Conservation (phyloP, 345 rosid genomes). For the Lepidium sativum region DNA sequence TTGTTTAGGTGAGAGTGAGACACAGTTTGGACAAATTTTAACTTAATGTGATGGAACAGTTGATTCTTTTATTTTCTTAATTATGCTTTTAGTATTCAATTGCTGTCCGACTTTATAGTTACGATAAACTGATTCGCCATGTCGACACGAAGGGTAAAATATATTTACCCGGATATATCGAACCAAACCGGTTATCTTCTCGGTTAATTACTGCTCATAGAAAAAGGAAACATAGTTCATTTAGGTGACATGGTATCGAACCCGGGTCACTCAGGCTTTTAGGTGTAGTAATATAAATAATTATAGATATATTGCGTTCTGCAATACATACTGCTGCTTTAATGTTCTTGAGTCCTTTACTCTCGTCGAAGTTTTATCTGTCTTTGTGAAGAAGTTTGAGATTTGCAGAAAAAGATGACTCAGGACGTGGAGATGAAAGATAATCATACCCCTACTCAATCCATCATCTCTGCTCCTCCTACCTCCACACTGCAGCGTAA, state of each 20-base stretch:
- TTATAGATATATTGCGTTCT: too few relatives aligned
- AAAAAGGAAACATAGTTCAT: too few relatives aligned
- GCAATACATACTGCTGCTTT: too few relatives aligned
- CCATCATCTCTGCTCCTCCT: slow-evolving; percentile 36
- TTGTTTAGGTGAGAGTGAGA: slow-evolving; percentile 25
- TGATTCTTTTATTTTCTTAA: slow-evolving; percentile 43
- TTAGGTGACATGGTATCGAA: too few relatives aligned
- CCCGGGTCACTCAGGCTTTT: too few relatives aligned
- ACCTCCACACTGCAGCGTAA: slow-evolving; percentile 55
- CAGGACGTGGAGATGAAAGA: slow-evolving; percentile 89
- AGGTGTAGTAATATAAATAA: too few relatives aligned
- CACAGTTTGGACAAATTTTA: slow-evolving; percentile 24
- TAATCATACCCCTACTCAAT: slow-evolving; percentile 47
- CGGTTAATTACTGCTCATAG: too few relatives aligned
- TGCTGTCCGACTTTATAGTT: neutral
- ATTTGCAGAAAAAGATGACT: slow-evolving; percentile 49
- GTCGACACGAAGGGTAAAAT: neutral
- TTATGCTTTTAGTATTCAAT: neutral
- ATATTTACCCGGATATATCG: too few relatives aligned
- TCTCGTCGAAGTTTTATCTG: too few relatives aligned
- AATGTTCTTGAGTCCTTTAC: too few relatives aligned
- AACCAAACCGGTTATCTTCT: too few relatives aligned
- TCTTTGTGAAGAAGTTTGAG: neutral
- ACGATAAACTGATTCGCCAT: neutral
- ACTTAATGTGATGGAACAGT: slow-evolving; percentile 28